A percentile compares a stretch with the other conserved stretches of the same genome.
These are phyloP conservation scores for Echria macrotheca DNA, from an alignment of 495 filamentous ascomycete species.

Conservation along the genomic window DNA sequence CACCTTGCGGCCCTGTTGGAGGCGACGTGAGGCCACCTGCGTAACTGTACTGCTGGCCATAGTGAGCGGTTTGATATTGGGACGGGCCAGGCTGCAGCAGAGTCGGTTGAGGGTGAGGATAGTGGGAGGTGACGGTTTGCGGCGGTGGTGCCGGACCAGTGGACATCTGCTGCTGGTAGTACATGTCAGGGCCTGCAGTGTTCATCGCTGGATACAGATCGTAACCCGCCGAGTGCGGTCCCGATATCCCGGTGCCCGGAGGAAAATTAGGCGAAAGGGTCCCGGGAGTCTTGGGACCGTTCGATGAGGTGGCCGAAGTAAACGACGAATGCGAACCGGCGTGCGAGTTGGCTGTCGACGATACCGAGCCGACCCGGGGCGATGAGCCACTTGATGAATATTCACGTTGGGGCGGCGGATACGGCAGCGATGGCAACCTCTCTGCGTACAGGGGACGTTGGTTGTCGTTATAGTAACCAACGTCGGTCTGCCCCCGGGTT, in stretches of 20 bases:
- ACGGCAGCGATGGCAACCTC: slow-evolving; percentile 69
- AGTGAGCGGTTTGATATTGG: slow-evolving; percentile 62
- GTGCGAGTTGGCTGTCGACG: slow-evolving; percentile 50
- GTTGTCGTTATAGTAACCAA: slow-evolving; percentile 66
- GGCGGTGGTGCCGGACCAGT: slow-evolving; percentile 73
- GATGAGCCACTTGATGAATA: slow-evolving; percentile 62
- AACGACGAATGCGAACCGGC: slow-evolving; percentile 48
- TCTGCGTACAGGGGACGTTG: slow-evolving; percentile 64
- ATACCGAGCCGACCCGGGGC: slow-evolving; percentile 64
- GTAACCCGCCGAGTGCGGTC: slow-evolving; percentile 39
- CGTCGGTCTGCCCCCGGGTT: slow-evolving; percentile 79
- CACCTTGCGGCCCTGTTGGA: slow-evolving; percentile 59
- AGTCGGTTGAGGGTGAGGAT: slow-evolving; percentile 71
- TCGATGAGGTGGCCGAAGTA: slow-evolving; percentile 49
- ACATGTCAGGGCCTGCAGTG: slow-evolving; percentile 68
- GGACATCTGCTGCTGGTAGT: slow-evolving; percentile 78
- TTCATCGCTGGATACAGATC: slow-evolving; percentile 78
- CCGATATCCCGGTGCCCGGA: slow-evolving; percentile 32
- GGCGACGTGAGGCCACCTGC: slow-evolving; percentile 70
- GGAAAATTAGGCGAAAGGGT: slow-evolving; percentile 40
- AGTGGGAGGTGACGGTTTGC: slow-evolving; percentile 73
- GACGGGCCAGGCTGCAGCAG: slow-evolving; percentile 72
- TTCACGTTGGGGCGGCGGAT: slow-evolving; percentile 58
- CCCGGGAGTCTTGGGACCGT: slow-evolving; percentile 53
- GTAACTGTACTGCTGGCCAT: slow-evolving; percentile 66